Evolutionary conservation across 2,329 filamentous ascomycete species (phyloP).

Genomic region (Nigrospora osmanthi): DNA sequence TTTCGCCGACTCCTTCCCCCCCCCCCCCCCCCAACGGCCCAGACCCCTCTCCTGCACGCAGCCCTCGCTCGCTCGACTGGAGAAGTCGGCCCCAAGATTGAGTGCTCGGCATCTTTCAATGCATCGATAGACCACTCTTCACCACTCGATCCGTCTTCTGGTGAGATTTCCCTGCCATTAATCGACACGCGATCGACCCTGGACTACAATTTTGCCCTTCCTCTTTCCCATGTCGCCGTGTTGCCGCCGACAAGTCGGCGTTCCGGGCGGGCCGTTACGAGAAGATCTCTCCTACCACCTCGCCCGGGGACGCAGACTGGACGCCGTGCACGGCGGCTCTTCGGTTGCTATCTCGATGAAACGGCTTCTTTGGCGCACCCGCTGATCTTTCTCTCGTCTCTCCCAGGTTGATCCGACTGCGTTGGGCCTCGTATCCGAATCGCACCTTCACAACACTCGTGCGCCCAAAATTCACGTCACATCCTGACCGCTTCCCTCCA

Average conservation of each 20-base stretch:
- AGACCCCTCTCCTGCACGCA: background rate
- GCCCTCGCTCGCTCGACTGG: slow-evolving; percentile 15
- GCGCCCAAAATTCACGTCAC: slow-evolving; percentile 2
- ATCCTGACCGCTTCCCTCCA: slow-evolving; percentile 1
- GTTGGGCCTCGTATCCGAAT: slow-evolving; percentile 1
- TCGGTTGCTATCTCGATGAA: no score
- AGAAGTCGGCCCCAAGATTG: slow-evolving; percentile 14
- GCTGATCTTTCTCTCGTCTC: background rate
- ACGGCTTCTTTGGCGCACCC: no score
- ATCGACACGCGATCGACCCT: slow-evolving; percentile 27
- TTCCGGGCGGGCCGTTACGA: background rate
- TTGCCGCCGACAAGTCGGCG: background rate
- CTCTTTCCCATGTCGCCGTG: background rate
- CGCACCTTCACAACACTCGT: background rate
- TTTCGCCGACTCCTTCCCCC: background rate
- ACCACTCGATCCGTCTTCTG: slow-evolving; percentile 20
- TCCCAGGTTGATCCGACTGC: background rate
- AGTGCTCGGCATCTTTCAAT: slow-evolving; percentile 12
- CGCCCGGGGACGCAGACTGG: background rate
- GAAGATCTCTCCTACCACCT: slow-evolving; percentile 1
- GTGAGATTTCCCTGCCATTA: slow-evolving; percentile 26
- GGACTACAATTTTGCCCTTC: slow-evolving; percentile 7
- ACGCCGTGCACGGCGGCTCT: no score
- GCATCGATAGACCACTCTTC: slow-evolving; percentile 22
- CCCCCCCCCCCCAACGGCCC: background rate